Conservation (phyloP, 1,284 basidiomycete species). For the Trichosporon asahii region DNA sequence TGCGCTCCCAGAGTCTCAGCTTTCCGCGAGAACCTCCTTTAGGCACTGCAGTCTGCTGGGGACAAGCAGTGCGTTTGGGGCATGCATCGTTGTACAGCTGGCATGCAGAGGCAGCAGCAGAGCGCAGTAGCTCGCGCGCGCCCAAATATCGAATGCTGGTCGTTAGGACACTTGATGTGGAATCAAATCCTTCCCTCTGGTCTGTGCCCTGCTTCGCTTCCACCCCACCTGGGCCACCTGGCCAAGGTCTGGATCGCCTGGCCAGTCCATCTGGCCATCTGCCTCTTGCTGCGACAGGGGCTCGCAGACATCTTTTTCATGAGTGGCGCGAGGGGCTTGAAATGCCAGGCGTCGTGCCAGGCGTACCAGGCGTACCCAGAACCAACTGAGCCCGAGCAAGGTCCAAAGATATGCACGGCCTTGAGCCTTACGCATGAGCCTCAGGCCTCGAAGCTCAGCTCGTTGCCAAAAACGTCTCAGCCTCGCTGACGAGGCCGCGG, state of each 20-base stretch:
- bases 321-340: background rate
- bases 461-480: too few species aligned
- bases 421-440: background rate
- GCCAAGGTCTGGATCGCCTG: background rate
- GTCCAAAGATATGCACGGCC: background rate
- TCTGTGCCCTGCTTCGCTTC: background rate
- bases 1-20: too few species aligned
- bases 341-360: background rate
- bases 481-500: background rate
- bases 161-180: background rate
- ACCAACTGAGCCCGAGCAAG: background rate
- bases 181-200: background rate
- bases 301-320: background rate
- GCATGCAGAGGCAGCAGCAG: too few species aligned
- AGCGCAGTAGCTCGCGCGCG: too few species aligned
- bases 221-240: background rate
- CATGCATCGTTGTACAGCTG: too few species aligned
- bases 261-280: background rate
- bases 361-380: background rate
- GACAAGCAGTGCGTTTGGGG: too few species aligned
- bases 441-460: background rate
- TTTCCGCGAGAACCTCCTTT: background rate
- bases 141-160: background rate
- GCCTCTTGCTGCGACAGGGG: background rate
- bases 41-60: background rate